phyloP scores from a whole-genome alignment of 768 basidiomycete genomes.

The Boletellus ananas region DNA sequence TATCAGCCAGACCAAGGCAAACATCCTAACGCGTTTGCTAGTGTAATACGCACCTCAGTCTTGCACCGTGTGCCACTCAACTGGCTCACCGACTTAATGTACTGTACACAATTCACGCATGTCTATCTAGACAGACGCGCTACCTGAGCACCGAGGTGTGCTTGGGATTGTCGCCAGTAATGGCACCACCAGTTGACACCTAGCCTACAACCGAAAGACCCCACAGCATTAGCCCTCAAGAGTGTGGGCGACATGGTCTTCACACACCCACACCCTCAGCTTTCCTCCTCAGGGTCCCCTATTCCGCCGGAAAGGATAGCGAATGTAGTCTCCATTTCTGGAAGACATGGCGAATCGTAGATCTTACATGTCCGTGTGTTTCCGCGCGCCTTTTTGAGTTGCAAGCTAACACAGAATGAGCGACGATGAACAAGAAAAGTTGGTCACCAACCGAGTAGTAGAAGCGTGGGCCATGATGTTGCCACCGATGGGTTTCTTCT shows the following conservation, averaged over 20 bases:
- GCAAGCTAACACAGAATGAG: constrained; percentile 49
- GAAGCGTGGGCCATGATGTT: constrained; percentile 99
- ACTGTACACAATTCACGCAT: constrained; percentile 12
- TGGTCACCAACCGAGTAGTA: constrained; percentile 72
- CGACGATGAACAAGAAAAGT: not conserved
- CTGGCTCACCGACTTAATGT: constrained; percentile 34
- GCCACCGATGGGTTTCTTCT: constrained; percentile 98
- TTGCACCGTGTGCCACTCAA: constrained; percentile 43
- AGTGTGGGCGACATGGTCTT: not conserved
- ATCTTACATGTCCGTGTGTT: constrained; percentile 94
- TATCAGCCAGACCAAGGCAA: constrained; percentile 76
- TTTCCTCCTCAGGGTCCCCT: constrained; percentile 90
- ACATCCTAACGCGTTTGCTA: constrained; percentile 87
- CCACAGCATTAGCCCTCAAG: constrained; percentile 4
- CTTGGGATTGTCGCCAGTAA: not conserved
- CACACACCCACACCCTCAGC: constrained; percentile 29
- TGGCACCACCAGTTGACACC: too few species aligned
- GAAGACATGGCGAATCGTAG: constrained; percentile 95
- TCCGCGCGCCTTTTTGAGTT: constrained; percentile 89
- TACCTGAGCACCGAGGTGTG: not conserved
- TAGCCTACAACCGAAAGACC: constrained; percentile 11
- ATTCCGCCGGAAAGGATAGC: constrained; percentile 90
- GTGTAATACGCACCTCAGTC: constrained; percentile 37
- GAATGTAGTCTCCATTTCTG: constrained; percentile 94
- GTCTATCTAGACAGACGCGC: not conserved